These are phyloP conservation scores for Omphalotus olearius DNA, from an alignment of 1,284 basidiomycete species.

Conservation along the genomic window DNA sequence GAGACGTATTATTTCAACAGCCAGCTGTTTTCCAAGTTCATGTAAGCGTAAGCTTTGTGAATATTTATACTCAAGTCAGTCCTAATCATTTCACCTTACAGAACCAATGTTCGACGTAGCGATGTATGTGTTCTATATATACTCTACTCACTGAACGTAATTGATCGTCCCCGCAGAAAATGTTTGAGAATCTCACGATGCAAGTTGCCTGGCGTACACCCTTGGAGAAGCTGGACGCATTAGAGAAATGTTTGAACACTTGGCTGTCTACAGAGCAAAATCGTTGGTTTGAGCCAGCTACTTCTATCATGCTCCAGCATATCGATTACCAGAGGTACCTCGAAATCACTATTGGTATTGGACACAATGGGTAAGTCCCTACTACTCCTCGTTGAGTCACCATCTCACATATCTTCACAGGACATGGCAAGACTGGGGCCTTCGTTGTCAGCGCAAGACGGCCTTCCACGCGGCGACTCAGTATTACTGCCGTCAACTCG, in stretches of 20 bases:
- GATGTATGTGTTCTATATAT: slow-evolving; percentile 34
- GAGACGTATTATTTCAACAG: slow-evolving; percentile 79
- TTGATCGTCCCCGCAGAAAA: slow-evolving; percentile 43
- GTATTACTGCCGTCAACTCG: slow-evolving; percentile 64
- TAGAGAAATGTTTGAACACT: slow-evolving; percentile 61
- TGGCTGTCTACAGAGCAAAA: slow-evolving; percentile 76
- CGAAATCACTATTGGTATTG: slow-evolving; percentile 63
- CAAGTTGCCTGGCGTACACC: slow-evolving; percentile 75
- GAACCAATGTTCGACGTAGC: slow-evolving; percentile 68
- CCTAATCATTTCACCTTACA: slow-evolving; percentile 22
- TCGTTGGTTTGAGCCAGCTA: slow-evolving; percentile 68
- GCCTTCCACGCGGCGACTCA: slow-evolving; percentile 75
- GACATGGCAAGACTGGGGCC: slow-evolving; percentile 55
- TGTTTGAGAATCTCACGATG: slow-evolving; percentile 60
- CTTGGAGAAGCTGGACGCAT: slow-evolving; percentile 59
- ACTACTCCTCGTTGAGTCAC: not conserved
- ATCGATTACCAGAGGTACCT: slow-evolving; percentile 62
- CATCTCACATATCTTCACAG: slow-evolving; percentile 12
- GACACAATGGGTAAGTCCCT: slow-evolving; percentile 57
- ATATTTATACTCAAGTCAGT: not conserved
- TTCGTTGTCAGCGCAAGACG: slow-evolving; percentile 55
- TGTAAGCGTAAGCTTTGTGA: slow-evolving; percentile 47
- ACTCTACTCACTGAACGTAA: not conserved
- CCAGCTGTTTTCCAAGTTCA: slow-evolving; percentile 67
- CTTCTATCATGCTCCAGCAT: slow-evolving; percentile 54